These are phyloP conservation scores for Mycena amicta DNA, from an alignment of 768 basidiomycete species.

Conservation along the genomic window DNA sequence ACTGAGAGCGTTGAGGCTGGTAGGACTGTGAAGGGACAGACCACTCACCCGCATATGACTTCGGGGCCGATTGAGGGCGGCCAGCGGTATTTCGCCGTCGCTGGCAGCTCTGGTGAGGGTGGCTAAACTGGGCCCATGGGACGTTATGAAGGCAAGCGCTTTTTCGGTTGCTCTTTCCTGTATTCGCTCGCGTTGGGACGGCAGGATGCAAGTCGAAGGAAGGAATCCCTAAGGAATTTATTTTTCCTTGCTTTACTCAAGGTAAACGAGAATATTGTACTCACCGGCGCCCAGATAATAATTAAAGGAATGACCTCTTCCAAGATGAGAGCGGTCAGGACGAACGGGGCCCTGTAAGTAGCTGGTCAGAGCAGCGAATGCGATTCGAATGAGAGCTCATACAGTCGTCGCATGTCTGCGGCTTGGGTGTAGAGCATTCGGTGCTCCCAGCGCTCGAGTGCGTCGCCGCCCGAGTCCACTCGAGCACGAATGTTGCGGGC, in stretches of 20 bases:
- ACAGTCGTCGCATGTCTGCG: slow-evolving; percentile 69
- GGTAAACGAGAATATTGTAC: too few species aligned
- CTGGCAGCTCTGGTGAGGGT: slow-evolving; percentile 36
- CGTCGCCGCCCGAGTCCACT: slow-evolving; percentile 58
- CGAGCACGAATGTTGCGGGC: slow-evolving; percentile 58
- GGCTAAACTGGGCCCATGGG: slow-evolving; percentile 39
- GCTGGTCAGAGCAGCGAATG: slow-evolving; percentile 16
- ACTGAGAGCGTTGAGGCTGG: slow-evolving; percentile 25
- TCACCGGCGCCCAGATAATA: slow-evolving; percentile 84
- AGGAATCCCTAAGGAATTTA: too few species aligned
- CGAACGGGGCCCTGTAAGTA: slow-evolving; percentile 60
- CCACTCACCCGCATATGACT: slow-evolving; percentile 62
- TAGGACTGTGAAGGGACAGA: not conserved
- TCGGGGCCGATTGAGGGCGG: slow-evolving; percentile 31
- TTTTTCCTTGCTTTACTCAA: too few species aligned
- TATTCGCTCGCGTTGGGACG: slow-evolving; percentile 73
- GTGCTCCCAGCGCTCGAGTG: slow-evolving; percentile 67
- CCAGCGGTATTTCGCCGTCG: slow-evolving; percentile 37
- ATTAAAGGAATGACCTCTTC: slow-evolving; percentile 85
- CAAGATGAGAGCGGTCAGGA: slow-evolving; percentile 69
- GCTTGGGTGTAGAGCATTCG: slow-evolving; percentile 69
- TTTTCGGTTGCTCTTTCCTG: slow-evolving; percentile 56
- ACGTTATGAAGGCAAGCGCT: slow-evolving; percentile 39
- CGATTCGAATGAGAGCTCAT: slow-evolving; percentile 18
- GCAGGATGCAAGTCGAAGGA: slow-evolving; percentile 85